Conservation (phyloP, 345 rosid genomes). For the Pistacia atlantica region DNA sequence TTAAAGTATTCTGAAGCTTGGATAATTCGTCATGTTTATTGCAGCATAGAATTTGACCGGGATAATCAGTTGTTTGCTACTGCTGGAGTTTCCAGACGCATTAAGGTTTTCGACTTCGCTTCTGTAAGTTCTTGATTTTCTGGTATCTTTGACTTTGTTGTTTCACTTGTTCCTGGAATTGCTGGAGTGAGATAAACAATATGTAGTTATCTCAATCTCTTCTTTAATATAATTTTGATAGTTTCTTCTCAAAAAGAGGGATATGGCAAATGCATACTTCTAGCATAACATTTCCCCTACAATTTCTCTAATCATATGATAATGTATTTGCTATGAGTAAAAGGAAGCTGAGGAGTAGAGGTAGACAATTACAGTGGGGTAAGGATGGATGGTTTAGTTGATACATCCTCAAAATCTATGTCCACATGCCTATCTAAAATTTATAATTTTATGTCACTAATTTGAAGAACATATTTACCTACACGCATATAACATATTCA, state of each 20-base stretch:
- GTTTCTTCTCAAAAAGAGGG: not conserved
- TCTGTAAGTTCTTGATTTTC: conserved; percentile 50
- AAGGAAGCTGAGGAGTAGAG: not conserved
- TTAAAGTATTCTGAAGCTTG: conserved; percentile 16
- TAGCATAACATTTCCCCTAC: not conserved
- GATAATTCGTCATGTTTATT: conserved; percentile 12
- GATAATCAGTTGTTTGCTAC: conserved; percentile 97
- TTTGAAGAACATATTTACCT: not conserved
- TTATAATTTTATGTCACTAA: not conserved
- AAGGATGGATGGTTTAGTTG: not conserved
- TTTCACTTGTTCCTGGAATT: not conserved
- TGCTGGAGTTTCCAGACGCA: conserved; percentile 96
- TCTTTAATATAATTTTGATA: too few relatives aligned
- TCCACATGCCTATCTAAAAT: not conserved
- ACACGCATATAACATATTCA: not conserved
- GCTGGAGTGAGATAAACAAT: not conserved
- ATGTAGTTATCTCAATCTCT: not conserved
- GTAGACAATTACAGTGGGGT: not conserved
- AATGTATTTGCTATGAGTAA: not conserved
- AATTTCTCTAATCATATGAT: not conserved
- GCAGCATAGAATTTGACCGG: conserved; percentile 99
- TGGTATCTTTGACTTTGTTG: conserved; percentile 7
- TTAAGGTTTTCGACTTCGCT: conserved; percentile 93
- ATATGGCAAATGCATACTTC: not conserved
- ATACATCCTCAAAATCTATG: not conserved